Conservation (phyloP, 257 asterid genomes). For the Primulina eburnea region DNA sequence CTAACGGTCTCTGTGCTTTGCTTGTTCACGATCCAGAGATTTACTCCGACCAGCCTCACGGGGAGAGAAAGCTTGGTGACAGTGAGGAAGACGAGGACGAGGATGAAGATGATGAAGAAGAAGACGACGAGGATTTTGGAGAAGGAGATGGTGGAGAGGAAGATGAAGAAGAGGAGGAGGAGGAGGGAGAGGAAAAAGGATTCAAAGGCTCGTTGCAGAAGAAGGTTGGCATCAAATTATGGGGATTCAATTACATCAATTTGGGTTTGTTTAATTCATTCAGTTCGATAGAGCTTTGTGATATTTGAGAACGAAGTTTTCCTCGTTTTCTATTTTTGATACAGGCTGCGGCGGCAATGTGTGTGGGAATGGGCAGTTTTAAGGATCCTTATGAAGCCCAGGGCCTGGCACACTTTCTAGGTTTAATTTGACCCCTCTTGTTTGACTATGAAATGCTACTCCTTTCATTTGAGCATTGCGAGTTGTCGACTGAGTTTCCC, state of each 20-base stretch:
- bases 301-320: conserved; percentile 5
- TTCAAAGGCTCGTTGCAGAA: conserved; percentile 57
- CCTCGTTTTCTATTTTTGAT: conserved; percentile 19
- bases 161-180: conserved; percentile 22
- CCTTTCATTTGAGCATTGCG: not conserved
- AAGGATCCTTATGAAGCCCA: conserved; percentile 93
- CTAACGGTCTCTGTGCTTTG: conserved; percentile 81
- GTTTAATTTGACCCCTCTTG: conserved; percentile 35
- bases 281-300: conserved; percentile 16
- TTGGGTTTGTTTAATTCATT: not conserved
- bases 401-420: conserved; percentile 97
- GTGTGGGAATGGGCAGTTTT: conserved; percentile 93
- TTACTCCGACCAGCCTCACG: conserved; percentile 37
- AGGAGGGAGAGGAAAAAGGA: conserved; percentile 32
- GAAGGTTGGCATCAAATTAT: conserved; percentile 50
- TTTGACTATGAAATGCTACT: not conserved
- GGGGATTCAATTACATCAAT: conserved; percentile 1
- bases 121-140: conserved; percentile 31
- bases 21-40: conserved; percentile 97
- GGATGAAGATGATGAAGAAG: conserved; percentile 29
- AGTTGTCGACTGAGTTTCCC: not conserved
- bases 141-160: conserved; percentile 42
- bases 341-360: conserved; percentile 99
- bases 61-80: conserved; percentile 5
- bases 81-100: conserved; percentile 35